phyloP scores from a whole-genome alignment of 331 rosid genomes.

The Prunus yedoensis region DNA sequence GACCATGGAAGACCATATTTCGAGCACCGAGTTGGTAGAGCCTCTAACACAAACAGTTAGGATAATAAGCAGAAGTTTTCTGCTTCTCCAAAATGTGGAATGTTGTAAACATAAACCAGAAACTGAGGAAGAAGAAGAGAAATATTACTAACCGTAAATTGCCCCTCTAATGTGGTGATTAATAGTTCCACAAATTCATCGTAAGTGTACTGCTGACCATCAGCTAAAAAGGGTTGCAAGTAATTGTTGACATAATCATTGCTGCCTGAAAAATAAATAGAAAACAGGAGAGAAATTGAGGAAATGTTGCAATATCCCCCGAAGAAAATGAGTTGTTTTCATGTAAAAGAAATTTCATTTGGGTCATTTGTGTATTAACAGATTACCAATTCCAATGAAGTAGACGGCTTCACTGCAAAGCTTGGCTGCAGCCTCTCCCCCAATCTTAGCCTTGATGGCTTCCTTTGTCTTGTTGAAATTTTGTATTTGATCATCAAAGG shows the following conservation, averaged over 20 bases:
- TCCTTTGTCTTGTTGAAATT: conserved; percentile 50
- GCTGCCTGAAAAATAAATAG: conserved; percentile 51
- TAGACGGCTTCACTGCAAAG: conserved; percentile 60
- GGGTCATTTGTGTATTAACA: not conserved
- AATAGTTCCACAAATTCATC: conserved; percentile 66
- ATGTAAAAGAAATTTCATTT: too few relatives aligned
- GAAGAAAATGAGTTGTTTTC: not conserved
- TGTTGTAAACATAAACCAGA: too few relatives aligned
- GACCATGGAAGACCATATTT: conserved; percentile 58
- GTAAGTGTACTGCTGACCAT: conserved; percentile 71
- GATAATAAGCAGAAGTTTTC: too few relatives aligned
- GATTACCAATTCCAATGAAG: conserved; percentile 77
- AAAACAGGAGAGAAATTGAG: not conserved
- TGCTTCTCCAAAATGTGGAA: too few relatives aligned
- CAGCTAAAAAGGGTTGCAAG: conserved; percentile 82
- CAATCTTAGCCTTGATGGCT: conserved; percentile 46
- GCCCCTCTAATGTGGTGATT: conserved; percentile 47
- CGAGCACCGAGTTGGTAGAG: conserved; percentile 67
- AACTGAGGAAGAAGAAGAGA: too few relatives aligned
- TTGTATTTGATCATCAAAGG: conserved; percentile 77
- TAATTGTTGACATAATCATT: conserved; percentile 88
- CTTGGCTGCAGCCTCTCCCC: conserved; percentile 50
- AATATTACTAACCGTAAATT: conserved; percentile 43
- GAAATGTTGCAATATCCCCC: not conserved
- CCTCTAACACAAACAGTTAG: conserved; percentile 32